These are phyloP conservation scores for Trichothecium roseum DNA, from an alignment of 2,329 filamentous ascomycete species.

Conservation along the genomic window DNA sequence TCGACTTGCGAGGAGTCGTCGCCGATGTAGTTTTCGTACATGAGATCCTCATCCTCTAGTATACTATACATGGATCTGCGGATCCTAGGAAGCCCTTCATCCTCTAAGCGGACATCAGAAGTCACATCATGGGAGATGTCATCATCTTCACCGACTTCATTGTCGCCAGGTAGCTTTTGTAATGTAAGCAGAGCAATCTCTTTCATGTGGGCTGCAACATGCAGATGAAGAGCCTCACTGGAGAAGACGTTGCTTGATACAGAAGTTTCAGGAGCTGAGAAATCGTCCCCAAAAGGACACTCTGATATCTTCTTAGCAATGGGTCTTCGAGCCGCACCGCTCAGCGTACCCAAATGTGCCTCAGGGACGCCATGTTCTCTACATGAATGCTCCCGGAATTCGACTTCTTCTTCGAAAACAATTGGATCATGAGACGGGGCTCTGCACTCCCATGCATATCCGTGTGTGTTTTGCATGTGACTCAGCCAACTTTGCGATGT, in stretches of 20 bases:
- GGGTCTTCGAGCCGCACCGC: conserved; percentile 14
- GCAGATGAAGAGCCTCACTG: conserved; percentile 15
- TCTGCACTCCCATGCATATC: conserved; percentile 17
- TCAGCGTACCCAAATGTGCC: conserved; percentile 8
- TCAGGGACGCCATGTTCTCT: conserved; percentile 10
- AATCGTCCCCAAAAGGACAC: conserved; percentile 18
- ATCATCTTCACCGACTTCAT: too few relatives aligned
- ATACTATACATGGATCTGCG: conserved; percentile 20
- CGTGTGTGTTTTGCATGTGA: conserved; percentile 15
- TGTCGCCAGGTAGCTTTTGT: conserved; percentile 18
- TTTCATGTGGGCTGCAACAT: conserved; percentile 17
- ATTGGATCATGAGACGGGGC: conserved; percentile 15
- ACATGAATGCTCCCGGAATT: conserved; percentile 14
- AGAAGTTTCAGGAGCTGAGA: conserved; percentile 10
- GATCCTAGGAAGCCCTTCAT: conserved; percentile 10
- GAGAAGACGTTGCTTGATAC: conserved; percentile 10
- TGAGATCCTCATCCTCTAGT: conserved; percentile 15
- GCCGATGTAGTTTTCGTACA: conserved; percentile 9
- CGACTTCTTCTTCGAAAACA: conserved; percentile 12
- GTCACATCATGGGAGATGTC: conserved; percentile 12
- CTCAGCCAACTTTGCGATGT: conserved; percentile 11
- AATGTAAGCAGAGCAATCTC: conserved; percentile 19
- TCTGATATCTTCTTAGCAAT: conserved; percentile 11
- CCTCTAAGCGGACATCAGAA: conserved; percentile 15
- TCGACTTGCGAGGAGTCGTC: conserved; percentile 5